Conservation (phyloP, 2,329 filamentous ascomycete species). For the Venturia carpophila region DNA sequence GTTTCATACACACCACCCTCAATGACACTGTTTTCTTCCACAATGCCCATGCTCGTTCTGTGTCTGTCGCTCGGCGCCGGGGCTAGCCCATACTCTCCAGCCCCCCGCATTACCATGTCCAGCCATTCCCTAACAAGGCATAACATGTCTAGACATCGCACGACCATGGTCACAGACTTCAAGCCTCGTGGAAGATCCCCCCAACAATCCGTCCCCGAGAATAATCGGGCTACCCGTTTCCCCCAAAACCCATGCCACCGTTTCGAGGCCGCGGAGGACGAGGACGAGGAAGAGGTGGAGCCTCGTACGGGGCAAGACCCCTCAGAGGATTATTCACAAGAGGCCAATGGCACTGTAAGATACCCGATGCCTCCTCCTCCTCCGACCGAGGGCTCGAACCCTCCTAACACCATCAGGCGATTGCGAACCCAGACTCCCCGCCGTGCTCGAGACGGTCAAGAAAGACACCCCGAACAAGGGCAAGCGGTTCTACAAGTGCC, state of each 20-base stretch:
- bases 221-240: background rate
- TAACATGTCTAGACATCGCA: background rate
- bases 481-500: slow-evolving; percentile 53
- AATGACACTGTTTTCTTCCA: background rate
- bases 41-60: too few species aligned
- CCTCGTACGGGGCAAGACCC: background rate
- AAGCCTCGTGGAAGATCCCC: background rate
- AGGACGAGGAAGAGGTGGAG: background rate
- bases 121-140: background rate
- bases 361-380: background rate
- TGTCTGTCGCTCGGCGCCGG: background rate
- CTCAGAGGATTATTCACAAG: background rate
- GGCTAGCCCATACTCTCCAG: background rate
- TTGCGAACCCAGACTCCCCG: slow-evolving; percentile 47
- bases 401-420: slow-evolving; percentile 37
- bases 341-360: slow-evolving; percentile 10
- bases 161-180: background rate
- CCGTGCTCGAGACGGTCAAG: slow-evolving; percentile 48
- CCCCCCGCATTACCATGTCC: background rate
- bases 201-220: background rate
- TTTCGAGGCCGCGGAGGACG: slow-evolving; percentile 1
- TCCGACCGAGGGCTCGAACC: too few species aligned
- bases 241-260: background rate
- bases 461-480: slow-evolving; percentile 51
- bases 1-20: background rate